Base-by-base conservation (phyloP, 345 rosid species). In the Camelina hispida region DNA sequence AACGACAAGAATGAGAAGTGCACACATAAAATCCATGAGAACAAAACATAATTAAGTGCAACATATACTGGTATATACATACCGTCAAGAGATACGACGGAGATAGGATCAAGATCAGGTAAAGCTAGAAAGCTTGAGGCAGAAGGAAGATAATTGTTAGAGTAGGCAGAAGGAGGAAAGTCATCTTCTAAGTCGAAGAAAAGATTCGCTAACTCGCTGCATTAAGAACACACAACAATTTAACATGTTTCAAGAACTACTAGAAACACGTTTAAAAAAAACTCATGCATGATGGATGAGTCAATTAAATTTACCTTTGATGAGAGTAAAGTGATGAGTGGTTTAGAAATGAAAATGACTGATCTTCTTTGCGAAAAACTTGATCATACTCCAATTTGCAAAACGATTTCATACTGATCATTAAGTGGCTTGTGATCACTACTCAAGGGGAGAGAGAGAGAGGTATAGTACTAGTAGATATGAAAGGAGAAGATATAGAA, bases 311-410 rank as follows among this genome's bases (percentile, higher is more conserved):
- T 11, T 69, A 69, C 73, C 63, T 62, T 72, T 17, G 40, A 53
- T 17, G 62, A 28, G 40, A 72, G 32, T 30, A 28, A 37, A 66
- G 9, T 18, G 57, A 66, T 9, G 35, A 66, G 59, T 52, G 9
- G 69, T 62, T 44, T 17, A 72, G 62, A 30, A 52, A 72, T 9
- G 69, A 17, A 17, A 72, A 30, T 52, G 76, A 9, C 7, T 28
- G 17, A 62, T 72, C 55, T 62, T 72, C 69, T 62, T 72, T 42
- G 62, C 55, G 63, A 63, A 63, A 62, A 30, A 63, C 55, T 20
- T 53, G 12, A 53, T 62, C 61, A 50, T 15, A 50, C 43, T 72
- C 68, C 60, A 71, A 50, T 16, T 50, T 72, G 76, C 52, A 50
- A 62, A 11, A 62, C 25, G 75, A 48, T 0, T 60, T 37, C 75